Evolutionary conservation across 345 rosid genomes (phyloP).

Genomic region (Dipteronia dyeriana): DNA sequence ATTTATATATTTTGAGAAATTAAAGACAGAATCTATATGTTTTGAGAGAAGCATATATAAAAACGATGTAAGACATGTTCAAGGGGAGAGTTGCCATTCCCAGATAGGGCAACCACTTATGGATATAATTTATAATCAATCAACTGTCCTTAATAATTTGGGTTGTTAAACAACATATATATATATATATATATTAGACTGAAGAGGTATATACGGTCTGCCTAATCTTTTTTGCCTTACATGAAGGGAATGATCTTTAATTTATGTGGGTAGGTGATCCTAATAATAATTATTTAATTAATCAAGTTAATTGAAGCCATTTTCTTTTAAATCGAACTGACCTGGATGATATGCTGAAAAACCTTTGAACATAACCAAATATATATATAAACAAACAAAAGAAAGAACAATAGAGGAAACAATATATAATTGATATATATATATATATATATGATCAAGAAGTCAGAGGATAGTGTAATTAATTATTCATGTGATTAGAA

Average conservation of each 20-base stretch:
- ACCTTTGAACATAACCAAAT: too few relatives aligned
- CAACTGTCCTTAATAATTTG: constrained; percentile 4
- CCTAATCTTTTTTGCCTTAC: constrained; percentile 1
- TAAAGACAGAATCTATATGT: constrained; percentile 5
- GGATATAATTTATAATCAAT: not conserved
- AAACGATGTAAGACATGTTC: not conserved
- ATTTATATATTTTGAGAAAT: not conserved
- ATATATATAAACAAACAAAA: too few relatives aligned
- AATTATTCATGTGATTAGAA: not conserved
- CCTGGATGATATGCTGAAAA: too few relatives aligned
- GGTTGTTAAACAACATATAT: constrained; percentile 9
- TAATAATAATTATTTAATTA: not conserved
- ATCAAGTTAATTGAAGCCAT: not conserved
- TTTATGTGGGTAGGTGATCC: not conserved
- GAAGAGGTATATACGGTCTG: not conserved
- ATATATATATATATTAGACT: not conserved
- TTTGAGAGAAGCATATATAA: not conserved
- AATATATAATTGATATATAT: not conserved
- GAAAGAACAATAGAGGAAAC: too few relatives aligned
- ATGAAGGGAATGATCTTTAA: not conserved
- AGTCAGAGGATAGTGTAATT: not conserved
- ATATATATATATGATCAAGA: not conserved
- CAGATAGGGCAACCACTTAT: not conserved
- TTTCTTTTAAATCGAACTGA: too few relatives aligned
- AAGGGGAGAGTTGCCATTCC: constrained; percentile 1